A percentile compares a stretch with the other conserved stretches of the same genome.
Conservation (phyloP, 2,329 filamentous ascomycete species). For the Dactylellina leptospora region DNA sequence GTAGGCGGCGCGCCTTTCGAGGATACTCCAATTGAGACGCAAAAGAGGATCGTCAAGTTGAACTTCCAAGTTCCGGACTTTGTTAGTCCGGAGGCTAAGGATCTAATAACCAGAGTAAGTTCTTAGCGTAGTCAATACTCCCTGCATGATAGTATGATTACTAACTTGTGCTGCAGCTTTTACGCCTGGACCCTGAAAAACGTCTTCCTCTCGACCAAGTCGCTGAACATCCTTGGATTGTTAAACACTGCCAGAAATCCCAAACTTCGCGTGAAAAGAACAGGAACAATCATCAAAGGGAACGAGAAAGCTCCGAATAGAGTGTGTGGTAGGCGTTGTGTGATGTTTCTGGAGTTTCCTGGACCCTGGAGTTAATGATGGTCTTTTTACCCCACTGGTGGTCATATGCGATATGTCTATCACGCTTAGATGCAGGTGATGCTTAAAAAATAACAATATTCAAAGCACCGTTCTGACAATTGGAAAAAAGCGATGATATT, state of each 20-base stretch:
- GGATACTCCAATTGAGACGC: conserved; percentile 93
- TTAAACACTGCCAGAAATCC: conserved; percentile 80
- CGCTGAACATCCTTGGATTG: conserved; percentile 90
- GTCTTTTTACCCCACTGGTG: conserved; percentile 5
- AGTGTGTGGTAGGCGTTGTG: not conserved
- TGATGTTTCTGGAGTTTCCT: conserved; percentile 24
- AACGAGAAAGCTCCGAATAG: conserved; percentile 20
- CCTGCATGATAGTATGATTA: too few relatives aligned
- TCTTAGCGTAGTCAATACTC: not conserved
- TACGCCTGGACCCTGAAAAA: conserved; percentile 93
- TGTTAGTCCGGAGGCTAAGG: conserved; percentile 86
- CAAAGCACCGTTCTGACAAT: conserved; percentile 45
- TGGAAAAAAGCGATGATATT: conserved; percentile 20
- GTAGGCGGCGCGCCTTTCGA: conserved; percentile 97
- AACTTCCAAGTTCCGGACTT: conserved; percentile 94
- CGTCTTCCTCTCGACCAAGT: conserved; percentile 89
- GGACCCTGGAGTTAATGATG: conserved; percentile 33
- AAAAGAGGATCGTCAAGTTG: conserved; percentile 82
- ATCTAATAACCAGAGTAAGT: conserved; percentile 87
- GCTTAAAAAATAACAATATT: conserved; percentile 16
- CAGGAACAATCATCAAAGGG: conserved; percentile 42
- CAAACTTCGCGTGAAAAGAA: conserved; percentile 39
- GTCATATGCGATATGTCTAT: conserved; percentile 17
- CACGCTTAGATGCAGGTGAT: conserved; percentile 42
- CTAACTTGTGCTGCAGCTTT: conserved; percentile 66